phyloP scores from a whole-genome alignment of 371 early-diverging fungal genomes.

The Mortierella sp. region DNA sequence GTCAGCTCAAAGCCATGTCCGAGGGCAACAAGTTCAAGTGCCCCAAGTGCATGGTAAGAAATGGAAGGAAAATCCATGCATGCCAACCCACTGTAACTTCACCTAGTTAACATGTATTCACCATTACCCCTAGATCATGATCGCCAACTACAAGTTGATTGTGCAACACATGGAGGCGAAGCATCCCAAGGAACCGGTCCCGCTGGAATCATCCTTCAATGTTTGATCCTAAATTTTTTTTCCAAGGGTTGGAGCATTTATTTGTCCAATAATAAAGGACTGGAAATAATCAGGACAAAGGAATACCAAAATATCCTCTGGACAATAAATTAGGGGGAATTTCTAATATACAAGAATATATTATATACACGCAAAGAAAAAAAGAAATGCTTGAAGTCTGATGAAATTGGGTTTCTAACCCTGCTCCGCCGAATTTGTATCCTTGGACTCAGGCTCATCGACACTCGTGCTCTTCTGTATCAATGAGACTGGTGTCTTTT shows the following conservation, averaged over 20 bases:
- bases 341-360: background rate
- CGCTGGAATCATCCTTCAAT: slow-evolving; percentile 37
- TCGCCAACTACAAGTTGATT: slow-evolving; percentile 55
- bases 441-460: background rate
- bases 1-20: slow-evolving; percentile 52
- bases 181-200: slow-evolving; percentile 51
- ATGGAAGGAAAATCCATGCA: background rate
- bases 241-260: background rate
- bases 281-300: no score
- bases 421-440: background rate
- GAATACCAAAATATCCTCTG: no score
- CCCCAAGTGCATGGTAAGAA: slow-evolving; percentile 52
- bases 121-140: slow-evolving; percentile 33
- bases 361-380: background rate
- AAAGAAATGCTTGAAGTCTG: background rate
- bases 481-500: background rate
- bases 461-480: background rate
- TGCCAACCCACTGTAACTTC: background rate
- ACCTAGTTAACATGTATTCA: background rate
- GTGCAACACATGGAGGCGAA: slow-evolving; percentile 57
- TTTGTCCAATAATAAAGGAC: no score
- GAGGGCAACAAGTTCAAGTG: slow-evolving; percentile 58
- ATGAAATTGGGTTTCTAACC: background rate
- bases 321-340: no score
- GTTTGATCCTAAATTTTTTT: background rate